Base-by-base conservation (phyloP, 139 green algal genomes). In the Gonium pectorale region DNA sequence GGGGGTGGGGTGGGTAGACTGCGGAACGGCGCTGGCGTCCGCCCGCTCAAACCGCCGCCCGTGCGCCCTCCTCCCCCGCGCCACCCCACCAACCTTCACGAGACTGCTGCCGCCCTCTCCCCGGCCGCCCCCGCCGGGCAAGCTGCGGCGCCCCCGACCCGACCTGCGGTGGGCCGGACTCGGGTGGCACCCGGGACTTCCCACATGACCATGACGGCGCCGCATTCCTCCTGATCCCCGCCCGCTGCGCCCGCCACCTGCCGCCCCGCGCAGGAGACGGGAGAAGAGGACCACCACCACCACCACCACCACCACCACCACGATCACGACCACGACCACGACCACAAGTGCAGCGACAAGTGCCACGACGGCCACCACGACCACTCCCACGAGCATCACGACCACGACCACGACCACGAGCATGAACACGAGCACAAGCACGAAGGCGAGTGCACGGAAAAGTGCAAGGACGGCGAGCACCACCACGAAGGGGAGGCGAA, bases 401-500 rank as follows among this genome's bases (percentile, higher is more conserved):
- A 52, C 27, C 71, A 82, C 41, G 13, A 59, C 19, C 83, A 79
- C 63, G 83, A 41, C 27, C 84, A 86, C 77, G 37, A 62, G 2
- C 79, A 89, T n/a, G 67, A 60, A 17, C 70, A 87, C 40, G 66
- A 80, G 29, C 70, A 80, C 84, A 43, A 56, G 49, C 79, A 89
- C 83, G 60, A 49, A 7, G 70, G 63, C 31, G 15, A 64, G 67
- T 87, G 43, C 63, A 24, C 3, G 26, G 49, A 82, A 17, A 8
- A 56, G 17, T 66, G 56, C 74, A 66, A 56, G 38, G 56, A 82
- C 56, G 54, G 63, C 78, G 46, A 82, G 38, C 40, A 70, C 27
- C 24, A 82, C 37, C 49, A 82, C 40, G 11, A 70, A 29, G 31
- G 31, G 62, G 7, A 77, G 5, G 68, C 6, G 31, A 60, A 77